Base-by-base conservation (phyloP, 345 rosid genomes). In the Melaleuca alternifolia region DNA sequence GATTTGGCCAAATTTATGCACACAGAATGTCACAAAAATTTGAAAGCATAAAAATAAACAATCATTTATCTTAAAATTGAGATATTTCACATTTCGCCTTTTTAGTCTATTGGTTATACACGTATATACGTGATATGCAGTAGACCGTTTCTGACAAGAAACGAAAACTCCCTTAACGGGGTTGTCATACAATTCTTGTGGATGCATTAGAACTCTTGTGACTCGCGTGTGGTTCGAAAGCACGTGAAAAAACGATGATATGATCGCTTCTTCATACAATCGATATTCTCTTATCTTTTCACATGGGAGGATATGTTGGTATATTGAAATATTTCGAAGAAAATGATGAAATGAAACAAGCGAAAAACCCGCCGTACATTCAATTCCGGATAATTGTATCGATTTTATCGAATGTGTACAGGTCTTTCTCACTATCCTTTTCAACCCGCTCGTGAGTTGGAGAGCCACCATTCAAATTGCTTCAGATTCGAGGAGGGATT, bases 401-500 rank as follows among this genome's bases (percentile, higher is more conserved):
- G 6, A n/a, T 18, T 13, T n/a, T 6, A n/a, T n/a, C n/a, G 4
- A n/a, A 59, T 6, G 18, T n/a, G 16, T 18, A n/a, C 6, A 1
- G 14, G n/a, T 1, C 1, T 6, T 12, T 57, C 7, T 13, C 1
- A 6, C 12, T 0, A 12, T 59, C 18, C 2, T 26, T 1, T 1
- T n/a, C 18, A n/a, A n/a, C n/a, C 6, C 2, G 4, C 33, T n/a
- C 1, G 2, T n/a, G 33, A n/a, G 0, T 6, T 0, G 9, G 26
- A 59, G 14, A 59, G 9, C 7, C 8, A 59, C 4, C 0, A 6
- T 6, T 4, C 16, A n/a, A 59, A 6, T 1, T n/a, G 7, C 3
- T 18, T 2, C 0, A 1, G 0, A 2, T n/a, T 18, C 11, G 1
- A 8, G 0, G 1, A 8, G 0, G 3, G 12, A 2, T 9, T 2